Percentiles rank a stretch among this genome's conserved stretches.
phyloP scores from a whole-genome alignment of 202 grass and related monocot genomes.

The Panicum hallii region DNA sequence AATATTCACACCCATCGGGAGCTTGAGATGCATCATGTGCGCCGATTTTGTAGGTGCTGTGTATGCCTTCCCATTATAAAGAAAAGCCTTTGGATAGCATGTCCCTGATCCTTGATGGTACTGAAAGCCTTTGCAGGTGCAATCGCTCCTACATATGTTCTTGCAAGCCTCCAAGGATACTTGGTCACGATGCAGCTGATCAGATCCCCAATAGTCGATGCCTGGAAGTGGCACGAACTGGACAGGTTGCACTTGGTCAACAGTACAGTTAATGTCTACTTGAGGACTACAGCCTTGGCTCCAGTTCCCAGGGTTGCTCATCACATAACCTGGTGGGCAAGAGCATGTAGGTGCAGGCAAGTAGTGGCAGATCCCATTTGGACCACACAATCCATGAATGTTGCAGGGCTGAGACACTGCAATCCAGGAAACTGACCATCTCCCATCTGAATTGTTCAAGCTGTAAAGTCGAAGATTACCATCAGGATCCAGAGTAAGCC shows the following conservation, averaged over 20 bases:
- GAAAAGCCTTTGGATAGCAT: slow-evolving; percentile 51
- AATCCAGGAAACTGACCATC: slow-evolving; percentile 55
- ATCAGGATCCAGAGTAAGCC: slow-evolving; percentile 57
- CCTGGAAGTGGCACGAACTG: slow-evolving; percentile 30
- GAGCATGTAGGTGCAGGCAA: slow-evolving; percentile 41
- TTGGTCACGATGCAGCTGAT: neutral
- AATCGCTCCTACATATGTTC: slow-evolving; percentile 46
- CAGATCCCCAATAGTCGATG: slow-evolving; percentile 60
- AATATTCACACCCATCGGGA: slow-evolving; percentile 28
- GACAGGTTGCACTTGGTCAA: neutral
- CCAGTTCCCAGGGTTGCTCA: slow-evolving; percentile 50
- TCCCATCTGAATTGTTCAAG: slow-evolving; percentile 47
- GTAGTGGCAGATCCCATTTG: slow-evolving; percentile 38
- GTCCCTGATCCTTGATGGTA: slow-evolving; percentile 36
- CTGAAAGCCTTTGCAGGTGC: slow-evolving; percentile 47
- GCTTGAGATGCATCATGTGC: slow-evolving; percentile 44
- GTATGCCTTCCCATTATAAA: slow-evolving; percentile 52
- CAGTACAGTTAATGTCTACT: neutral
- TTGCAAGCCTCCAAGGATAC: slow-evolving; percentile 52
- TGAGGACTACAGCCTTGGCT: slow-evolving; percentile 48
- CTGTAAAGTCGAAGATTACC: slow-evolving; percentile 63
- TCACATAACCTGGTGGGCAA: slow-evolving; percentile 56
- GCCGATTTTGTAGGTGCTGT: neutral
- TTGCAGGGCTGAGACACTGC: slow-evolving; percentile 48
- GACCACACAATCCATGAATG: slow-evolving; percentile 55